A percentile compares a stretch with the other conserved stretches of the same genome.
Evolutionary conservation across 1,139 yeast genomes (phyloP).

Genomic region (Blastobotrys serpentis): DNA sequence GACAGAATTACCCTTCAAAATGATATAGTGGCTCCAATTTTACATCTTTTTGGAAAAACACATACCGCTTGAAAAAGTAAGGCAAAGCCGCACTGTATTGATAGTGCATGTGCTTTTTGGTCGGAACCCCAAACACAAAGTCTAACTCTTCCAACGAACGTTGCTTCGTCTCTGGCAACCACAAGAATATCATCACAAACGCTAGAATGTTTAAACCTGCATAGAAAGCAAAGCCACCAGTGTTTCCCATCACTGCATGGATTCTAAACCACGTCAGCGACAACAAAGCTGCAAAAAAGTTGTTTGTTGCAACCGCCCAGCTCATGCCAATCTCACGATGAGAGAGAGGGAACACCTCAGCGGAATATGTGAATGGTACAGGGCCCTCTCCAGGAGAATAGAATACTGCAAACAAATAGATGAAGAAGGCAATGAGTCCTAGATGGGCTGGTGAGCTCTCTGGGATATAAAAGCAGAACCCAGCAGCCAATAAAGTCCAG

Average conservation of each 20-base stretch:
- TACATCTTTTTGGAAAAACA: constrained; percentile 17
- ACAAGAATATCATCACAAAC: constrained; percentile 25
- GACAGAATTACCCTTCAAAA: too few species aligned
- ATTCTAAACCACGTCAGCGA: constrained; percentile 49
- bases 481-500: constrained; percentile 65
- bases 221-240: constrained; percentile 28
- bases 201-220: constrained; percentile 26
- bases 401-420: constrained; percentile 61
- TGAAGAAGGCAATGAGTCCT: constrained; percentile 53
- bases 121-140: constrained; percentile 21
- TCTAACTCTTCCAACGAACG: constrained; percentile 23
- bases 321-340: constrained; percentile 74
- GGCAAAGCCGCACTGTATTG: constrained; percentile 25
- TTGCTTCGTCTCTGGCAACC: constrained; percentile 28
- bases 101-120: constrained; percentile 23
- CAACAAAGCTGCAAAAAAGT: constrained; percentile 72
- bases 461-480: constrained; percentile 70
- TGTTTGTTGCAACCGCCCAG: constrained; percentile 69
- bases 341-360: constrained; percentile 71
- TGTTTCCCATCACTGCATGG: constrained; percentile 23
- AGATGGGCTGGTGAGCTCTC: constrained; percentile 47
- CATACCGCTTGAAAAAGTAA: constrained; percentile 23
- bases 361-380: constrained; percentile 73
- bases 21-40: constrained; percentile 21
- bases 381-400: constrained; percentile 78